Evolutionary conservation across 1,139 yeast genomes (phyloP).

Genomic region (Geotrichum cucujoidarum): DNA sequence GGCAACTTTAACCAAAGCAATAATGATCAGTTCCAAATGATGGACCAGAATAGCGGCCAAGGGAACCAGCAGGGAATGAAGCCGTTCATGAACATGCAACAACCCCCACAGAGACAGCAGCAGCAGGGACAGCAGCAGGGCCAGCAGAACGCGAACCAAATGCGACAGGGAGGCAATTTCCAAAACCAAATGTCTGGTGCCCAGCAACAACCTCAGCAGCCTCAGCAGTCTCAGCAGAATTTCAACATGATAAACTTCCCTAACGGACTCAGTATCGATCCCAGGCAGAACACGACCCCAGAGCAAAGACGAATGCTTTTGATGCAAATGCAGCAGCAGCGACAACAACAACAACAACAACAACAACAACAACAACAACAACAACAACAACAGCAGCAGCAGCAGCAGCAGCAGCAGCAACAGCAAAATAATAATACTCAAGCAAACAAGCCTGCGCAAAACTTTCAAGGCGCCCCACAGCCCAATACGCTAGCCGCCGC

Average conservation of each 20-base stretch:
- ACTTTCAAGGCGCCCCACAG: background rate
- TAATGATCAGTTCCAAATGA: background rate
- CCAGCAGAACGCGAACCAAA: slow-evolving; percentile 23
- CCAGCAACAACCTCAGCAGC: slow-evolving; percentile 30
- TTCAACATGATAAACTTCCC: background rate
- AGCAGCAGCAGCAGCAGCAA: slow-evolving; percentile 6
- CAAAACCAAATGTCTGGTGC: slow-evolving; percentile 40
- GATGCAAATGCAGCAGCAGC: slow-evolving; percentile 1
- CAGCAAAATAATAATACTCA: slow-evolving; percentile 1
- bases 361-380: slow-evolving; percentile 25
- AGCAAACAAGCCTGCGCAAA: background rate
- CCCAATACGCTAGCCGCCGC: background rate
- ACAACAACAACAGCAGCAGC: slow-evolving; percentile 23
- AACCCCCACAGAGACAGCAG: slow-evolving; percentile 23
- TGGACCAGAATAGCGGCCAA: background rate
- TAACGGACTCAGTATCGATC: slow-evolving; percentile 15
- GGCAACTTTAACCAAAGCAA: background rate
- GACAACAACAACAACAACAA: slow-evolving; percentile 20
- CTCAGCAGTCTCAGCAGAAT: slow-evolving; percentile 4
- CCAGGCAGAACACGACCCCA: slow-evolving; percentile 30
- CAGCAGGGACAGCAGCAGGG: slow-evolving; percentile 21
- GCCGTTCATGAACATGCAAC: slow-evolving; percentile 17
- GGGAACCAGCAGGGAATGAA: background rate
- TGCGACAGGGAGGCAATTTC: slow-evolving; percentile 24
- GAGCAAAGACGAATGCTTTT: slow-evolving; percentile 26